A percentile compares a stretch with the other conserved stretches of the same genome.
phyloP scores from a whole-genome alignment of 83 land plant species.

The Isoetes engelmannii region DNA sequence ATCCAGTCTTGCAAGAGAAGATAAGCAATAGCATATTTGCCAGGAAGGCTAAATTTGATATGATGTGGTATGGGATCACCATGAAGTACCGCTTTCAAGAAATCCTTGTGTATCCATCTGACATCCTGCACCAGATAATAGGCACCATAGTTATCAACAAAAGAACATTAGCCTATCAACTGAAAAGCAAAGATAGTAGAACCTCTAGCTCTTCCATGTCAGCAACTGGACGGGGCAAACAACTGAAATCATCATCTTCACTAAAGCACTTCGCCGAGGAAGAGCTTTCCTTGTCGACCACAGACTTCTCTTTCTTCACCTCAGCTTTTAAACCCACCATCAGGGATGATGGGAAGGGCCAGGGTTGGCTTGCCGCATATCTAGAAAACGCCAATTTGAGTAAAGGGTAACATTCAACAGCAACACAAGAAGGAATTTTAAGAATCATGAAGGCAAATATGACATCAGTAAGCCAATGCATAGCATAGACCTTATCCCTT shows the following conservation, averaged over 20 bases:
- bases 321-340: slow-evolving; percentile 41
- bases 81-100: slow-evolving; percentile 25
- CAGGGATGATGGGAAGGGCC: slow-evolving; percentile 47
- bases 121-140: slow-evolving; percentile 29
- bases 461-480: too few species aligned
- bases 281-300: neutral
- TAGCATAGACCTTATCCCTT: slow-evolving; percentile 25
- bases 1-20: slow-evolving; percentile 33
- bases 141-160: neutral
- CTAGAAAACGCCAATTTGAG: slow-evolving; percentile 12
- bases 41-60: slow-evolving; percentile 30
- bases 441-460: too few species aligned
- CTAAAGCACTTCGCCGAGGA: slow-evolving; percentile 15
- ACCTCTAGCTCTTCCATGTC: slow-evolving; percentile 40
- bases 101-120: slow-evolving; percentile 40
- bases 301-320: slow-evolving; percentile 18
- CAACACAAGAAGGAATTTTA: too few species aligned
- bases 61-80: slow-evolving; percentile 22
- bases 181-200: neutral
- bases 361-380: slow-evolving; percentile 39
- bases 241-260: slow-evolving; percentile 20
- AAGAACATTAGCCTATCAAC: neutral
- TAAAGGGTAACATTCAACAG: too few species aligned
- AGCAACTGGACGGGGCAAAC: slow-evolving; percentile 25
- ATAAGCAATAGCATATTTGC: slow-evolving; percentile 42